Base-by-base conservation (phyloP, 73 alveolate genomes). In the Stentor coeruleus region DNA sequence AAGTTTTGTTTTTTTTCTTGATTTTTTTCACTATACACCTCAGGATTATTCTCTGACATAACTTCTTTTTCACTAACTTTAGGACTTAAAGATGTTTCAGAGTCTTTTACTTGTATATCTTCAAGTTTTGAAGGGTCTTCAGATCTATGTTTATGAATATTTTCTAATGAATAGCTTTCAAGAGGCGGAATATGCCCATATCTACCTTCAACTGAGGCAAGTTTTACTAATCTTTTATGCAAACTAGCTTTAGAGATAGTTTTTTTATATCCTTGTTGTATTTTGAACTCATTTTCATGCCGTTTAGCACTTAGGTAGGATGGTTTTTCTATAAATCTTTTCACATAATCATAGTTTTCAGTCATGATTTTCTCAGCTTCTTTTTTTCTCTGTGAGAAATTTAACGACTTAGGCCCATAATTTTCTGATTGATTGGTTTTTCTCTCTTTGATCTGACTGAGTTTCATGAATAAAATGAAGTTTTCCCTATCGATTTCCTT, bases 291-390 rank as follows among this genome's bases (percentile, higher is more conserved):
- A 26, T 66, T 31, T 66, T 66, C 42, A 66, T 20, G 37, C 33
- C 79, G n/a, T 66, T 66, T 26, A 31, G n/a, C n/a, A 66, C 40
- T 20, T 14, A 66, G 49, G 33, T 26, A 20, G 11, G 79, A 66
- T 28, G 79, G 79, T 33, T 26, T 66, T 66, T 66, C 79, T 28
- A 31, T 20, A 66, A 66, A 31, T 33, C 79, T 66, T 66, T 66
- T 66, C 15, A 66, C 79, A 20, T 20, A 31, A 20, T 11, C 33
- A 20, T 66, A 20, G 37, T 66, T 66, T 66, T 66, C 79, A 66
- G n/a, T 20, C n/a, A 31, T 20, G 33, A 66, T 66, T 33, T 40
- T 20, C 39, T 66, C 79, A 2, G 37, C 79, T 26, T 66, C 79
- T 66, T 66, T 66, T 33, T 33, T 20, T 66, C 79, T 0, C 36